Evolutionary conservation across 129 eudicot genomes (phyloP), one percentile per base, ranked within the genome.

Genomic region (Helianthus annuus): DNA sequence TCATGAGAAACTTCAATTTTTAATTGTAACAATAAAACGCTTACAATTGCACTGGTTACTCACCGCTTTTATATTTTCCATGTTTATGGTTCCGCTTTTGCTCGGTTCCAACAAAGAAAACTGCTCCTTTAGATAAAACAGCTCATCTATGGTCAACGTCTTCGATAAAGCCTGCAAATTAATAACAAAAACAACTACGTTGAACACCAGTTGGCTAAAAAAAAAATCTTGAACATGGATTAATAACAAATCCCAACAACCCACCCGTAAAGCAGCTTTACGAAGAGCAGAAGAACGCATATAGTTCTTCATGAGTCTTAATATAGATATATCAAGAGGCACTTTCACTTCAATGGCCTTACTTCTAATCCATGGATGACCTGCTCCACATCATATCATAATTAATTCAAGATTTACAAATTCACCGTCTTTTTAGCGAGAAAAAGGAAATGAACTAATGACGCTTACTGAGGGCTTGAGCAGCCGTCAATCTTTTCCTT

Each of bases 261-360:
- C 66, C 64, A 94, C 98, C 96, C 88, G 85, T 66, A 94, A 80
- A 65, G 98, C 98, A 67, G 91, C 97, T 73, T 86, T 90, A 53
- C 91, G 83, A 61, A 94, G 93, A 68, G 98, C 79, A 66, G 98
- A 88, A 36, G 98, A 90, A 68, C 93, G 96, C 90, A 94, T 87
- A 76, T 94, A 90, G 69, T 78, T 75, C 89, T 88, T 94, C 89
- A 94, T 83, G 62, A 85, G 89, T 78, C 82, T 90, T 71, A 85
- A 82, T 17, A 89, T 74, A 48, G 90, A 74, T 71, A 86, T 83
- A 76, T 94, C 98, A 74, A 88, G 80, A 3, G 98, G 93, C 66
- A 90, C 85, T 75, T 85, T 86, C 22, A 86, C 82, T 22, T 88
- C 84, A 69, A 76, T 72, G 45, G 75, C 71, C 64, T 72, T 68